phyloP scores from a whole-genome alignment of 495 filamentous ascomycete species.

The Lophiostoma macrostomum region DNA sequence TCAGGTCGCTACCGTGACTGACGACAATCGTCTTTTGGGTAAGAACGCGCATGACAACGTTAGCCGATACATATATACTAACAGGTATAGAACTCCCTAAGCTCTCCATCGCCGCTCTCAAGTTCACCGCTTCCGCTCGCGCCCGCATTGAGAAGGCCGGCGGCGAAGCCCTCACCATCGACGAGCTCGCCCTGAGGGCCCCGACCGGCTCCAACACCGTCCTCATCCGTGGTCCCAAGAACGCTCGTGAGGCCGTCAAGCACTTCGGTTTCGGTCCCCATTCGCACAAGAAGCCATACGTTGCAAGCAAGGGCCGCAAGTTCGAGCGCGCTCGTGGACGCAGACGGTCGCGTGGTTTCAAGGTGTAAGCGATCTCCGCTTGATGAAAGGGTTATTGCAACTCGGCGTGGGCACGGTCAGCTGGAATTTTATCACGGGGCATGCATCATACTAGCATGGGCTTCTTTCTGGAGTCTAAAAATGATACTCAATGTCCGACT shows the following conservation, averaged over 20 bases:
- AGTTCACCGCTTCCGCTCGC: constrained; percentile 92
- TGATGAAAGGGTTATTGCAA: constrained; percentile 19
- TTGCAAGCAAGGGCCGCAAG: constrained; percentile 97
- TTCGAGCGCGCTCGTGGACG: constrained; percentile 98
- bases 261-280: constrained; percentile 98
- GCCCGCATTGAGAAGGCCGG: constrained; percentile 89
- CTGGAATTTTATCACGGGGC: constrained; percentile 22
- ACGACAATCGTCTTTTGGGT: constrained; percentile 67
- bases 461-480: constrained; percentile 25
- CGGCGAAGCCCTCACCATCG: constrained; percentile 89
- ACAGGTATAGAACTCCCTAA: constrained; percentile 75
- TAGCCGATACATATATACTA: no score
- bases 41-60: no score
- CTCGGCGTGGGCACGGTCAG: constrained; percentile 25
- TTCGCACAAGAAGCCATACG: constrained; percentile 96
- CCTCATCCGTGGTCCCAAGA: constrained; percentile 94
- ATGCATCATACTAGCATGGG: constrained; percentile 20
- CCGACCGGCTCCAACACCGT: constrained; percentile 94
- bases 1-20: constrained; percentile 79
- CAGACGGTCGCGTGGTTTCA: constrained; percentile 95
- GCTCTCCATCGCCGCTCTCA: constrained; percentile 84
- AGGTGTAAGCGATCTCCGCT: constrained; percentile 65
- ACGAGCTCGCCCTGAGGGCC: constrained; percentile 89
- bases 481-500: constrained; percentile 23
- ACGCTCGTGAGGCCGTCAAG: constrained; percentile 93